Base-by-base conservation (phyloP, 2,329 filamentous ascomycete genomes). In the Neofusicoccum laricinum region DNA sequence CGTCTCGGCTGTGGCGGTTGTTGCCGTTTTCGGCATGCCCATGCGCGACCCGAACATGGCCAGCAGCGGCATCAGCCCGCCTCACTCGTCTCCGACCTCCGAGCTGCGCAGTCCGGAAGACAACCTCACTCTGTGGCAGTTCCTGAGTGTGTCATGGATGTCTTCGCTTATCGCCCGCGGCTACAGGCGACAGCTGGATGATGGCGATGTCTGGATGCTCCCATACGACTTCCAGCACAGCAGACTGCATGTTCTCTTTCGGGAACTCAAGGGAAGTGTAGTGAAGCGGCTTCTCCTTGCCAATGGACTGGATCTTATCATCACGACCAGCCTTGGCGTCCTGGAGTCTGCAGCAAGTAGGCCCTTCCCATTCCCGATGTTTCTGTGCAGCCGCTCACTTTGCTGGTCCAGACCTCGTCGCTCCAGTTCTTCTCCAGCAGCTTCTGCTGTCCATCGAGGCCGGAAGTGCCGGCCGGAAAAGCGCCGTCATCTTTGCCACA, bases 91-190 rank as follows among this genome's bases (percentile, higher is more conserved):
- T 4, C 86, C 90, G 1, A 88, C 83, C 0, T 81, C 78, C 2
- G 75, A 81, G 2, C 78, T 90, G n/a, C 88, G 92, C 34, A 88
- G 84, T 53, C 89, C 93, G 0, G 93, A 97, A 74, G 93, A 97
- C 69, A 87, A 90, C 67, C 75, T 96, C 25, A 90, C 84, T 0
- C 80, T 93, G 0, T 93, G 91, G 85, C 90, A 93, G 69, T 97
- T 92, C 77, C 90, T 94, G 85, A 89, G 86, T 5, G 89, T 96
- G 32, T 90, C 86, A 0, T 97, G 93, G 93, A 89, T 96, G 78
- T 80, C 81, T 0, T 89, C 92, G 0, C 77, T 96, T 6, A 92
- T 96, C 12, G 78, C 80, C 1, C 76, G 87, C 25, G 91, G 89
- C 1, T 84, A 81, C 46, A 79, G 81, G 34, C 82, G 87, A 45